phyloP scores from a whole-genome alignment of 2,329 filamentous ascomycete species.

The Ceratocystis colombiana region DNA sequence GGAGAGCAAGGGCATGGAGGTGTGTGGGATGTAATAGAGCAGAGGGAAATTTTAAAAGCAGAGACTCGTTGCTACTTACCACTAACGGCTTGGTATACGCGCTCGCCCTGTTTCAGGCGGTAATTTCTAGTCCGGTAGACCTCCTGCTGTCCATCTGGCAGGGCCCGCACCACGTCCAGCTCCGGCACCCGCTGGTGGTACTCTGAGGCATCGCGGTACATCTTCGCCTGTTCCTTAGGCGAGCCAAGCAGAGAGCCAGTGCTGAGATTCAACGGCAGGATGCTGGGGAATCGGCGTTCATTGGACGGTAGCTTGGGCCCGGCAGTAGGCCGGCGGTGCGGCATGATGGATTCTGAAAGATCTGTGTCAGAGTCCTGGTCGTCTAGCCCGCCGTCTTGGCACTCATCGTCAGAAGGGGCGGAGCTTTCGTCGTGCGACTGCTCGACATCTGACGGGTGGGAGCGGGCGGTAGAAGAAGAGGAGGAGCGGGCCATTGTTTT shows the following conservation, averaged over 20 bases:
- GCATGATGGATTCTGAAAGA: constrained; percentile 3
- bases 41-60: too few species aligned
- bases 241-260: constrained; percentile 18
- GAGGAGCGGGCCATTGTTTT: not conserved
- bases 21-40: too few species aligned
- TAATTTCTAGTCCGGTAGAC: constrained; percentile 12
- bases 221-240: constrained; percentile 21
- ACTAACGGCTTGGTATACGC: constrained; percentile 19
- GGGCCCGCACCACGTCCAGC: constrained; percentile 17
- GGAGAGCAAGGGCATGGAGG: too few species aligned
- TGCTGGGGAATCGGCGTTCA: constrained; percentile 10
- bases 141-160: constrained; percentile 13
- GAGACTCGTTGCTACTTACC: constrained; percentile 15
- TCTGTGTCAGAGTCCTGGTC: constrained; percentile 14
- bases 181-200: constrained; percentile 15
- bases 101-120: constrained; percentile 16
- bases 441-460: not conserved
- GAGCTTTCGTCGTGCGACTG: constrained; percentile 17
- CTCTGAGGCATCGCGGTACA: constrained; percentile 19
- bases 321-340: constrained; percentile 1
- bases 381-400: not conserved
- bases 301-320: constrained; percentile 17
- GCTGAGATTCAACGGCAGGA: constrained; percentile 10
- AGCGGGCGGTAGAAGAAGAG: not conserved
- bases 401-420: not conserved